A percentile compares a stretch with the other conserved stretches of the same genome.
Conservation (phyloP, 2,329 filamentous ascomycete genomes). For the Colletotrichum tamarilloi region DNA sequence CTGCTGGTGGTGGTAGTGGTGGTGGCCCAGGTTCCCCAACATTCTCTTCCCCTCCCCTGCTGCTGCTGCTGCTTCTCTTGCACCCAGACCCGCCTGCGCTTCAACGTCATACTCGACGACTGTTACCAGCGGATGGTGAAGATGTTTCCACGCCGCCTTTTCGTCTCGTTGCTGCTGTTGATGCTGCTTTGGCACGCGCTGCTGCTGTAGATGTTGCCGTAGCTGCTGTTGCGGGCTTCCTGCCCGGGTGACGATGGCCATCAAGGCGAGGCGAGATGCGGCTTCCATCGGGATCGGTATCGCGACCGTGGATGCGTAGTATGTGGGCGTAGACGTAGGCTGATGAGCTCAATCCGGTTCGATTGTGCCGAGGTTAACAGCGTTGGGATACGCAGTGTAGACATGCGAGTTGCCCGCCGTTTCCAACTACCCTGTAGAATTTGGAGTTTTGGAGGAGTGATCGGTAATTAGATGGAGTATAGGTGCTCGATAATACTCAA, state of each 20-base stretch:
- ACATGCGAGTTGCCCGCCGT: neutral
- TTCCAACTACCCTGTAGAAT: neutral
- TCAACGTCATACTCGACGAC: constrained; percentile 18
- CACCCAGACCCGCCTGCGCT: neutral
- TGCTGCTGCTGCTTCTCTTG: neutral
- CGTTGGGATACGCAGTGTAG: neutral
- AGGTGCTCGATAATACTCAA: neutral
- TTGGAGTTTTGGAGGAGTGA: neutral
- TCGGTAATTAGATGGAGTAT: neutral
- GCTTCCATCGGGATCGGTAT: constrained; percentile 12
- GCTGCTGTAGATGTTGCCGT: neutral
- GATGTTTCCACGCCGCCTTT: constrained; percentile 17
- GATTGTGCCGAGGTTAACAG: neutral
- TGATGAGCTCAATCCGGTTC: neutral
- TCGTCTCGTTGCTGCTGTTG: constrained; percentile 1
- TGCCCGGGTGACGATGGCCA: constrained; percentile 10
- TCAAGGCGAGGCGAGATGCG: constrained; percentile 8
- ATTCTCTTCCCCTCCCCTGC: neutral
- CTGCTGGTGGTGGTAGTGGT: neutral
- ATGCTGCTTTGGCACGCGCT: neutral
- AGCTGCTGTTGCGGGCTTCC: neutral
- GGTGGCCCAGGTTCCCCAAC: neutral
- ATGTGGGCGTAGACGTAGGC: neutral
- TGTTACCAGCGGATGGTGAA: constrained; percentile 7
- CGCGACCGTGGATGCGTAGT: no score